Conservation (phyloP, 2,329 filamentous ascomycete genomes). For the Myrmaecium sp. region DNA sequence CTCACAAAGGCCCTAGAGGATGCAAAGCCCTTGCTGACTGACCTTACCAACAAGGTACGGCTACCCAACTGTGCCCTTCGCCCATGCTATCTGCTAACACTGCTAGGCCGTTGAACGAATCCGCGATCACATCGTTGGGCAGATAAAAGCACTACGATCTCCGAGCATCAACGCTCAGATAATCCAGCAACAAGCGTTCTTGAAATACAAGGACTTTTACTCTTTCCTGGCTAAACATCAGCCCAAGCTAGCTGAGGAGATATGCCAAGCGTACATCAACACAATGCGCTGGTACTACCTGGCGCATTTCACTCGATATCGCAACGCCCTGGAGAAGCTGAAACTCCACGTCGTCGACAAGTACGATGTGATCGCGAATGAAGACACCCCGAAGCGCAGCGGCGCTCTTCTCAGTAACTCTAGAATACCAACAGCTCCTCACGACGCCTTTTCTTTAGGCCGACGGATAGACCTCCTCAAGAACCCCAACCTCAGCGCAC, state of each 20-base stretch:
- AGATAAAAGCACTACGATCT: conserved; percentile 85
- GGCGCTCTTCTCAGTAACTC: conserved; percentile 20
- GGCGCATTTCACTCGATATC: conserved; percentile 80
- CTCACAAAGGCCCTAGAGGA: conserved; percentile 66
- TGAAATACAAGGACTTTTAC: conserved; percentile 78
- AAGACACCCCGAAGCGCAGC: conserved; percentile 49
- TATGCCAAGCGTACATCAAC: conserved; percentile 85
- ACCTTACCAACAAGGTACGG: conserved; percentile 61
- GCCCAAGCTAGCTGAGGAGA: conserved; percentile 69
- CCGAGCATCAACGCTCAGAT: conserved; percentile 96
- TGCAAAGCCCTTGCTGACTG: conserved; percentile 67
- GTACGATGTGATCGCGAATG: conserved; percentile 66
- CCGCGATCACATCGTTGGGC: conserved; percentile 80
- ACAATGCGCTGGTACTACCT: conserved; percentile 98
- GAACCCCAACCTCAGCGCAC: conserved; percentile 52
- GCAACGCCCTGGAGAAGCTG: conserved; percentile 66
- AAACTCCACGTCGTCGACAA: conserved; percentile 71
- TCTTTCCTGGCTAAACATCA: conserved; percentile 73
- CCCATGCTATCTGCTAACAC: neutral
- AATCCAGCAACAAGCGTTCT: conserved; percentile 82
- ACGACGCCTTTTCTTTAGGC: conserved; percentile 81
- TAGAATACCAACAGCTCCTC: conserved; percentile 36
- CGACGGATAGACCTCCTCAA: conserved; percentile 70
- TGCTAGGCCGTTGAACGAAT: conserved; percentile 65
- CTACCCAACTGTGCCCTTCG: neutral